Evolutionary conservation across 176 grass and related monocot genomes (phyloP).

Genomic region (Ampelocalamus luodianensis): DNA sequence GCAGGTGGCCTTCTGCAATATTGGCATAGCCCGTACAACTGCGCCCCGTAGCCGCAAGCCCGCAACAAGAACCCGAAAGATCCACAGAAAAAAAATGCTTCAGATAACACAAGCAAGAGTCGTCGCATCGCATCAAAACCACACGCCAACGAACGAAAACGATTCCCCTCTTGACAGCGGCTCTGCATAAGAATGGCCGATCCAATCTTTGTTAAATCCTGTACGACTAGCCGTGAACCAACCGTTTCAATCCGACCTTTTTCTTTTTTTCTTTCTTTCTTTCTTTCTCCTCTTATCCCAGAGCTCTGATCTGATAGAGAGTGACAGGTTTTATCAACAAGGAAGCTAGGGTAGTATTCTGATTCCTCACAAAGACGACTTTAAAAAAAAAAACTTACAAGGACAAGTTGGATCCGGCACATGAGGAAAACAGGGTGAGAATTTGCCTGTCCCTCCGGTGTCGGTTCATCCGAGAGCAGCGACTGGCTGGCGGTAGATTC

Average conservation of each 20-base stretch:
- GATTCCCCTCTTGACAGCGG: neutral
- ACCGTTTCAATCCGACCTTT: neutral
- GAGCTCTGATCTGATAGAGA: neutral
- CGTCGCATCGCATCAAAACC: neutral
- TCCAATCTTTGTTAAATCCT: constrained; percentile 47
- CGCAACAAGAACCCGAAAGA: neutral
- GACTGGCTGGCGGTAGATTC: constrained; percentile 54
- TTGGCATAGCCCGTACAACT: neutral
- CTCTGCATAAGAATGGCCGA: constrained; percentile 7
- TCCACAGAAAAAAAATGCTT: neutral
- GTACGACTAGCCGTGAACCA: constrained; percentile 37
- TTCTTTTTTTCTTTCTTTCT: too few relatives aligned
- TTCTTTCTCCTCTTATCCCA: neutral
- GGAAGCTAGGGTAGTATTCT: neutral
- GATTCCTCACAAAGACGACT: neutral
- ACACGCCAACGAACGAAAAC: neutral
- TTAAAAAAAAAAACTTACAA: neutral
- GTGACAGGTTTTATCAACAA: constrained; percentile 33
- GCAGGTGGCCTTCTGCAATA: neutral
- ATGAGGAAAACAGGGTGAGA: neutral
- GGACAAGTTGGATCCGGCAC: constrained; percentile 41
- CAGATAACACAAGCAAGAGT: neutral
- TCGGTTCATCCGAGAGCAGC: constrained; percentile 20
- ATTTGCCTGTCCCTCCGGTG: constrained; percentile 40
- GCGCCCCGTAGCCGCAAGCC: neutral